phyloP scores from a whole-genome alignment of 768 basidiomycete genomes.

The Dentipellis sp. region DNA sequence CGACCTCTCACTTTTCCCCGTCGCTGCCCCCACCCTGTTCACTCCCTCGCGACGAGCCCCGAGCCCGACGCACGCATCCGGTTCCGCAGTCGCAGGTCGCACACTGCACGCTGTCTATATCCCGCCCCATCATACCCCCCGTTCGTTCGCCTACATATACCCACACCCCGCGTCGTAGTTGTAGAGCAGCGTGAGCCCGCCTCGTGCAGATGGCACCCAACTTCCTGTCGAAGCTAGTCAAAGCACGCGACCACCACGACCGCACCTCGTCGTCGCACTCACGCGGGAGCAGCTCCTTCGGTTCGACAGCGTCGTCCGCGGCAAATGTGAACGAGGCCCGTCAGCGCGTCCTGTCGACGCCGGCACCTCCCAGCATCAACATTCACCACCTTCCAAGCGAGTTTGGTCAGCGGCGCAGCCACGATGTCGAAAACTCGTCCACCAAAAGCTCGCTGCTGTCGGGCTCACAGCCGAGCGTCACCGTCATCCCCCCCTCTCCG shows the following conservation, averaged over 20 bases:
- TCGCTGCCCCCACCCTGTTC: too few relatives aligned
- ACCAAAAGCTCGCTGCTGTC: not conserved
- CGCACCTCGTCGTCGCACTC: too few relatives aligned
- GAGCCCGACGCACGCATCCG: too few relatives aligned
- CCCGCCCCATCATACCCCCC: too few relatives aligned
- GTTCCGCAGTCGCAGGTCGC: too few relatives aligned
- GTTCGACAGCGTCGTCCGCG: not conserved
- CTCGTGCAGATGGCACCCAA: not conserved
- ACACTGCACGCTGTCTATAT: too few relatives aligned
- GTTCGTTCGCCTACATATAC: too few relatives aligned
- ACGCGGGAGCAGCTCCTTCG: not conserved
- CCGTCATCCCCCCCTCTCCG: conserved; percentile 25
- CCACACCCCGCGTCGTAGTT: too few relatives aligned
- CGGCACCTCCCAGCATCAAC: not conserved
- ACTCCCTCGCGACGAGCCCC: too few relatives aligned
- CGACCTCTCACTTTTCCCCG: too few relatives aligned
- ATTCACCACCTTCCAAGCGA: not conserved
- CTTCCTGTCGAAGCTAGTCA: not conserved
- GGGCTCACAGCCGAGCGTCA: conserved; percentile 17
- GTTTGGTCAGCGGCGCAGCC: not conserved
- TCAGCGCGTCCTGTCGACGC: not conserved
- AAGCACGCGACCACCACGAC: not conserved
- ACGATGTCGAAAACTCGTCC: not conserved
- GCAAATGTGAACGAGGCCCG: not conserved
- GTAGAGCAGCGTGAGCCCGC: not conserved